These are phyloP conservation scores for Lactarius sanguifluus DNA, from an alignment of 768 basidiomycete genomes.

Conservation along the genomic window DNA sequence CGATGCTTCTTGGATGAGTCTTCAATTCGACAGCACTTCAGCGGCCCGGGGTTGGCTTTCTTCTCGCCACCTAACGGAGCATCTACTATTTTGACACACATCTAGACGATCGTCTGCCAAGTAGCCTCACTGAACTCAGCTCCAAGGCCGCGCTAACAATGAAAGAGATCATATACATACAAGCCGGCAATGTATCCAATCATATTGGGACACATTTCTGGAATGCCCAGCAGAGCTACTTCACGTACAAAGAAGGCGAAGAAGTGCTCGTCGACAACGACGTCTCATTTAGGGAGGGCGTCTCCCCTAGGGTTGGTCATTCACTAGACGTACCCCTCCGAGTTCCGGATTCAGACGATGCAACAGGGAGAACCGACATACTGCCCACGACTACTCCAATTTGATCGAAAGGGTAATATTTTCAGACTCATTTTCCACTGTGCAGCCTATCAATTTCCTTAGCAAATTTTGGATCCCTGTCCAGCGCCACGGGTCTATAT, in stretches of 20 bases:
- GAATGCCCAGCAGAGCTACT: constrained; percentile 77
- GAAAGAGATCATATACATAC: constrained; percentile 79
- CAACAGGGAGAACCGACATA: constrained; percentile 46
- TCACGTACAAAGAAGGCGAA: constrained; percentile 40
- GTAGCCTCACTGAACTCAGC: not conserved
- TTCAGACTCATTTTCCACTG: not conserved
- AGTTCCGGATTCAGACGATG: constrained; percentile 12
- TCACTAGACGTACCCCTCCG: constrained; percentile 12
- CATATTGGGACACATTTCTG: constrained; percentile 76
- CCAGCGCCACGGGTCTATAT: constrained; percentile 44
- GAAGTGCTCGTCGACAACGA: constrained; percentile 49
- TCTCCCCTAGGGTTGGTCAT: constrained; percentile 47
- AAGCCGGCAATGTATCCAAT: constrained; percentile 68
- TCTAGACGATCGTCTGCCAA: not conserved
- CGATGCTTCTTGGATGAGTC: not conserved
- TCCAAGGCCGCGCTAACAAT: constrained; percentile 38
- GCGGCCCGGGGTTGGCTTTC: not conserved
- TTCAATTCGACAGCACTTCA: not conserved
- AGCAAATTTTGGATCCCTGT: constrained; percentile 69
- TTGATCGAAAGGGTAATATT: constrained; percentile 65
- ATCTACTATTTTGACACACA: not conserved
- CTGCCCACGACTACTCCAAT: constrained; percentile 63
- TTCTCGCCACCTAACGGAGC: not conserved
- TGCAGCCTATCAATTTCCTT: constrained; percentile 4
- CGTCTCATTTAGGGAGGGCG: constrained; percentile 67